Evolutionary conservation across 2,329 filamentous ascomycete species (phyloP).

Genomic region (Monosporascus ibericus): DNA sequence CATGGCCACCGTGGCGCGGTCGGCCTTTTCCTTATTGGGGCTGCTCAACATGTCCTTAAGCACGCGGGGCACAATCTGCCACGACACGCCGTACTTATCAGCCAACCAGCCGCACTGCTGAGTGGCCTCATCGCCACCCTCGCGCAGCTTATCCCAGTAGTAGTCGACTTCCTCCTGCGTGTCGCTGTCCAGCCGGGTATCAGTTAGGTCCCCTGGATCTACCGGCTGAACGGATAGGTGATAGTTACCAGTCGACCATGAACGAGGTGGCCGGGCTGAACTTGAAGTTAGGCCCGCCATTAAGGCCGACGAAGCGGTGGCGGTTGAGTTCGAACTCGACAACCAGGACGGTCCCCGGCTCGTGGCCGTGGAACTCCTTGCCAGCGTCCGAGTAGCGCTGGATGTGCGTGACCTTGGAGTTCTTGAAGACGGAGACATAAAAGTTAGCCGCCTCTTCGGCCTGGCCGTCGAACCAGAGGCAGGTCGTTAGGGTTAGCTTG

Average conservation of each 20-base stretch:
- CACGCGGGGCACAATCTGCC: conserved; percentile 38
- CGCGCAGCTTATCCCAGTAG: conserved; percentile 37
- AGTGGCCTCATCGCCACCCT: conserved; percentile 30
- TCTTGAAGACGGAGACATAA: conserved; percentile 35
- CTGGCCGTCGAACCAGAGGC: conserved; percentile 36
- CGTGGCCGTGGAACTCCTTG: conserved; percentile 3
- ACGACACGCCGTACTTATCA: conserved; percentile 39
- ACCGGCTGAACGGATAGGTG: too few relatives aligned
- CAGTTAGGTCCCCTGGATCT: too few relatives aligned
- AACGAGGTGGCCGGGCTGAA: conserved; percentile 37
- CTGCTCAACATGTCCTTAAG: conserved; percentile 20
- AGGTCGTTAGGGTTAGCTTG: conserved; percentile 17
- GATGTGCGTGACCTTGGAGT: conserved; percentile 29
- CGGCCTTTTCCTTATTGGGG: too few relatives aligned
- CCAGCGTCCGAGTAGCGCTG: conserved; percentile 21
- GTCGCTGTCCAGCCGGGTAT: conserved; percentile 17
- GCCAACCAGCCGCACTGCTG: conserved; percentile 39
- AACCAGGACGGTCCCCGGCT: conserved; percentile 26
- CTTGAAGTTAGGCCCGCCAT: conserved; percentile 35
- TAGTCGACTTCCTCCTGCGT: conserved; percentile 41
- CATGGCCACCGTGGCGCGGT: too few relatives aligned
- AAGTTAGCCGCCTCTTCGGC: conserved; percentile 35
- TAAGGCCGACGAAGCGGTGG: conserved; percentile 34
- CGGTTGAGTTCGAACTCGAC: conserved; percentile 34
- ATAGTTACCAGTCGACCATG: conserved; percentile 28